Base-by-base conservation (phyloP, 2,329 filamentous ascomycete genomes). In the Ascosphaera apis region DNA sequence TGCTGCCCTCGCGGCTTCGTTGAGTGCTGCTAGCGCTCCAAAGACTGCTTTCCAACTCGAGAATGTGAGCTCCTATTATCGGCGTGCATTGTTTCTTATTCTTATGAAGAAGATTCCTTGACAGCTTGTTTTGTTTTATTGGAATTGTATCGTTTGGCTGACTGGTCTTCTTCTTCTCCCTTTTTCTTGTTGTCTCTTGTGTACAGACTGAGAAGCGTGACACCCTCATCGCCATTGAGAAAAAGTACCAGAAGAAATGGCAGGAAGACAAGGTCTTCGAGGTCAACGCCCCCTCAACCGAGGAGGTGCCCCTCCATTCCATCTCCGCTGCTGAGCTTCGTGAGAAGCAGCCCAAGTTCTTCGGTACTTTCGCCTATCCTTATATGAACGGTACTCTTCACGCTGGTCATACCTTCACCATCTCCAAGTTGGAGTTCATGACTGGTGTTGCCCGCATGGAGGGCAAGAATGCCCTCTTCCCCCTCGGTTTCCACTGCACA, bases 401-500 rank as follows among this genome's bases (percentile, higher is more conserved):
- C 52, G 82, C 79, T 21, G 88, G 88, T 15, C 88, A 98, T 62
- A 76, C 73, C 46, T 95, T 98, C 57, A 88, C 83, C 15, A 73
- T 80, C 41, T 79, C 71, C 50, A 98, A 98, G 59, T 73, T 92
- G 47, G 88, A 98, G 58, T 98, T 95, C 55, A 76, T 74, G 39
- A 71, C 77, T 16, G 82, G 86, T 31, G 84, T 82, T 51, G 76
- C 78, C 33, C 69, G 86, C 38, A 91, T 95, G 81, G 72, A 83
- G 54, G 88, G 88, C 50, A 86, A 86, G 63, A 68, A 76, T 36
- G 67, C 76, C 39, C 64, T 95, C 36, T 93, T 88, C 54, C 88
- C 88, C 39, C 76, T 88, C 50, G 88, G 86, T 21, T 98, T 83
- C 62, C 88, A 98, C 64, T 82, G 78, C 60, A 95, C 86, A 0